Conservation (phyloP, 495 filamentous ascomycete species). For the Xylaria sp. region DNA sequence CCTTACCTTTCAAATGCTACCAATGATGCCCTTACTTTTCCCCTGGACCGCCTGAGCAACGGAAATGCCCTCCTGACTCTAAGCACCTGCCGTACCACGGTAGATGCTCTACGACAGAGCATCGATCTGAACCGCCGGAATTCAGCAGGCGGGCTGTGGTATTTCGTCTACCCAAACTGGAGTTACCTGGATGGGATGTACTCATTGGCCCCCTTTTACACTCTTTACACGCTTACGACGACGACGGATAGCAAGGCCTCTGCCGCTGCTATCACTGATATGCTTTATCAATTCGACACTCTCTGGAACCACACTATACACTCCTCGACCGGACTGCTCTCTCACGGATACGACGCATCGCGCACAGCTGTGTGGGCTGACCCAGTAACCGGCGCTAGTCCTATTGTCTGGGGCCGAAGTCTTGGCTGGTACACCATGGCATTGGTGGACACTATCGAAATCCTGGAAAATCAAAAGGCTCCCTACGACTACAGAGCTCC, state of each 20-base stretch:
- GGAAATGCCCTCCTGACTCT: conserved; percentile 46
- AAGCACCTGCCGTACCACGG: conserved; percentile 38
- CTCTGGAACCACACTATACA: conserved; percentile 57
- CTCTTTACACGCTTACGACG: conserved; percentile 33
- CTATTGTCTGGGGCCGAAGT: conserved; percentile 64
- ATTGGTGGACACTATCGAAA: conserved; percentile 61
- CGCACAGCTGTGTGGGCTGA: conserved; percentile 63
- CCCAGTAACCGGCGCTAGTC: conserved; percentile 59
- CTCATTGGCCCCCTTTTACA: conserved; percentile 50
- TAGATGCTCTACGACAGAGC: conserved; percentile 45
- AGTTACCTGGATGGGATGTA: conserved; percentile 58
- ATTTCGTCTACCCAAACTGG: conserved; percentile 53
- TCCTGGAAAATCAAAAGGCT: conserved; percentile 41
- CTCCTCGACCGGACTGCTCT: conserved; percentile 52
- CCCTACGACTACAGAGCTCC: conserved; percentile 25
- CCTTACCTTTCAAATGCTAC: conserved; percentile 43
- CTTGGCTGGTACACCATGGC: conserved; percentile 69
- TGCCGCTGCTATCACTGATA: conserved; percentile 43
- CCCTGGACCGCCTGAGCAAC: conserved; percentile 49
- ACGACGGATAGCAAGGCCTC: conserved; percentile 28
- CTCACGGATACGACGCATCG: conserved; percentile 65
- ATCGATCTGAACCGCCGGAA: conserved; percentile 51
- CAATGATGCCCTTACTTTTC: conserved; percentile 43
- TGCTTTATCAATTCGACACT: conserved; percentile 59
- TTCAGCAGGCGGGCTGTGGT: conserved; percentile 52